These are phyloP conservation scores for Nemania abortiva DNA, from an alignment of 2,329 filamentous ascomycete species.

Conservation along the genomic window DNA sequence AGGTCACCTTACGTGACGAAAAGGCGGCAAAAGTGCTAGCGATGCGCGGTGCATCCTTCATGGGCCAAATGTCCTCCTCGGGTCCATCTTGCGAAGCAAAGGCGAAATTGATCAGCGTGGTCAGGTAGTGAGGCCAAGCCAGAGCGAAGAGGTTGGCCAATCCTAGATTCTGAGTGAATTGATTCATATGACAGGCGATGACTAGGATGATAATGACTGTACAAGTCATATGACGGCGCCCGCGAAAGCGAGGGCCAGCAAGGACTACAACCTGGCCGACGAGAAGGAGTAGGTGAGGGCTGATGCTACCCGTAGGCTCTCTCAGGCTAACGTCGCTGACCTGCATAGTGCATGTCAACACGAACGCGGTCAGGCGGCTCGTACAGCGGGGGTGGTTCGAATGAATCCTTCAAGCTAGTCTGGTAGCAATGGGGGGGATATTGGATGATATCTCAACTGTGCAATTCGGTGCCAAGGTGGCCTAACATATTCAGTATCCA, in stretches of 20 bases:
- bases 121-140: slow-evolving; percentile 1
- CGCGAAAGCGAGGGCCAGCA: not conserved
- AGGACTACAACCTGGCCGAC: not conserved
- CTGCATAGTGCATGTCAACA: not conserved
- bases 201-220: not conserved
- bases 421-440: too few species aligned
- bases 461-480: too few species aligned
- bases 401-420: not conserved
- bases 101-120: not conserved
- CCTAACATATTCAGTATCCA: too few species aligned
- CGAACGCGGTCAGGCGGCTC: not conserved
- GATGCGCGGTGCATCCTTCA: not conserved
- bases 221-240: not conserved
- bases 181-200: not conserved
- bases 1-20: not conserved
- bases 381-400: not conserved
- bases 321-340: slow-evolving; percentile 1
- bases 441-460: not conserved
- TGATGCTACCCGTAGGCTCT: not conserved
- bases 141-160: not conserved
- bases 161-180: slow-evolving; percentile 2
- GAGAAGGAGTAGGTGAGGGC: not conserved
- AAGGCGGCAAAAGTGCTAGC: not conserved
- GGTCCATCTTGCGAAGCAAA: not conserved
- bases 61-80: slow-evolving; percentile 2